These are phyloP conservation scores for Candida chauliodis DNA, from an alignment of 805 yeast genomes.

Conservation along the genomic window DNA sequence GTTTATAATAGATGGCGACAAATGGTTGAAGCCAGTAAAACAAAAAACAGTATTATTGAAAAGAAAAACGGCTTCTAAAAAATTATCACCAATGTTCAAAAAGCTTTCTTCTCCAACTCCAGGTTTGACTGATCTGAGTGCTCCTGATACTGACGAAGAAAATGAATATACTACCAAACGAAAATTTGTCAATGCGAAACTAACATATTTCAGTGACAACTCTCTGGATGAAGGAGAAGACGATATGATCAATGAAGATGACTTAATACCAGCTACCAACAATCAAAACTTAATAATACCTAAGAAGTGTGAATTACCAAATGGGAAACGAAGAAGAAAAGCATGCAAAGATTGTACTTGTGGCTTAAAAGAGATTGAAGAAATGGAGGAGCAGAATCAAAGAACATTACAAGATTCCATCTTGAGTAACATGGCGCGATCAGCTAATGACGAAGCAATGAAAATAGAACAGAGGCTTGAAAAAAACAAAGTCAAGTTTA, in stretches of 20 bases:
- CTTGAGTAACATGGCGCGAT: slow-evolving; percentile 45
- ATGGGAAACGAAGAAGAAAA: slow-evolving; percentile 67
- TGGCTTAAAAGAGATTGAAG: slow-evolving; percentile 89
- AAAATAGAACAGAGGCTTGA: slow-evolving; percentile 47
- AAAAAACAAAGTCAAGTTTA: slow-evolving; percentile 48
- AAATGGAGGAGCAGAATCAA: slow-evolving; percentile 49
- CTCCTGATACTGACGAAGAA: slow-evolving; percentile 29
- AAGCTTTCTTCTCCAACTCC: slow-evolving; percentile 8
- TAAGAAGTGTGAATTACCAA: slow-evolving; percentile 49
- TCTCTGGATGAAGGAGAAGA: slow-evolving; percentile 22
- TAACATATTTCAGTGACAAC: slow-evolving; percentile 54
- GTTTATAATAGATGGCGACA: slow-evolving; percentile 43
- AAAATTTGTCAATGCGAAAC: slow-evolving; percentile 44
- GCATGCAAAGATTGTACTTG: slow-evolving; percentile 99
- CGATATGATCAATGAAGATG: slow-evolving; percentile 33
- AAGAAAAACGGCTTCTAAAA: slow-evolving; percentile 18
- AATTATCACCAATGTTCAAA: slow-evolving; percentile 7
- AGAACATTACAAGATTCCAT: slow-evolving; percentile 42
- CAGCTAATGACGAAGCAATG: slow-evolving; percentile 52
- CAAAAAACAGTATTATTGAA: slow-evolving; percentile 30
- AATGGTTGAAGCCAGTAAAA: slow-evolving; percentile 55
- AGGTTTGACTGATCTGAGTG: slow-evolving; percentile 46
- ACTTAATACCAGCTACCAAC: slow-evolving; percentile 29
- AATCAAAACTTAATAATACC: slow-evolving; percentile 47
- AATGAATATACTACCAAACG: slow-evolving; percentile 42